phyloP scores from a whole-genome alignment of 2,329 filamentous ascomycete species.

The Fusarium sp. region DNA sequence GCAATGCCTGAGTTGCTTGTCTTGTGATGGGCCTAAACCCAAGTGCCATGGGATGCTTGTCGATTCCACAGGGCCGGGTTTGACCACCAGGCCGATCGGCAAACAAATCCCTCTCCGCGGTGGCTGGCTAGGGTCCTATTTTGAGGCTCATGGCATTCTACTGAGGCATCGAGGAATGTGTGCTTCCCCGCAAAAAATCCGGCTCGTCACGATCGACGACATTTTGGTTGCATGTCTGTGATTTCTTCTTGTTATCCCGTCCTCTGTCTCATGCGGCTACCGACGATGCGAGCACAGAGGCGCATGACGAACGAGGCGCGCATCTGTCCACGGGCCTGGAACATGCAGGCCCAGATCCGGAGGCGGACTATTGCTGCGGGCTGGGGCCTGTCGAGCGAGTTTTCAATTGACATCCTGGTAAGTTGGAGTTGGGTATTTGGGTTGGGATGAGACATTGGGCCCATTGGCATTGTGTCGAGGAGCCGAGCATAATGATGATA shows the following conservation, averaged over 20 bases:
- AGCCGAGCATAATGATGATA: not conserved
- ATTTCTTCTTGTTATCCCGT: constrained; percentile 1
- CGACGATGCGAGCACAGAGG: constrained; percentile 25
- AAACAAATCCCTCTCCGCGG: constrained; percentile 20
- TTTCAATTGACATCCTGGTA: constrained; percentile 16
- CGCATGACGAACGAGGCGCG: constrained; percentile 37
- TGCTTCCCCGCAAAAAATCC: constrained; percentile 26
- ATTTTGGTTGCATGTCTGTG: constrained; percentile 6
- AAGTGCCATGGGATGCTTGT: constrained; percentile 39
- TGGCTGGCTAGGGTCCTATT: constrained; percentile 27
- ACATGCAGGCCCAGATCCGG: constrained; percentile 30
- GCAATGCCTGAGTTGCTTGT: constrained; percentile 40
- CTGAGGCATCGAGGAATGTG: constrained; percentile 16
- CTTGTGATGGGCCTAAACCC: constrained; percentile 38
- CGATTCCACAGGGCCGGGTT: constrained; percentile 18
- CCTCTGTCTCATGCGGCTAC: constrained; percentile 31
- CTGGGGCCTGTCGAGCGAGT: constrained; percentile 17
- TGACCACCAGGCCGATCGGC: constrained; percentile 22
- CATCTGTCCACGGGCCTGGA: constrained; percentile 24
- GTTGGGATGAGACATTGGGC: not conserved
- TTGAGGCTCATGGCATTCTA: constrained; percentile 29
- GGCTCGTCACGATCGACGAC: constrained; percentile 21
- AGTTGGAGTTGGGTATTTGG: constrained; percentile 1
- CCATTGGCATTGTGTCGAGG: not conserved
- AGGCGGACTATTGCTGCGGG: constrained; percentile 26